Conservation (phyloP, 2,329 filamentous ascomycete species). For the Cladosporium sp. region DNA sequence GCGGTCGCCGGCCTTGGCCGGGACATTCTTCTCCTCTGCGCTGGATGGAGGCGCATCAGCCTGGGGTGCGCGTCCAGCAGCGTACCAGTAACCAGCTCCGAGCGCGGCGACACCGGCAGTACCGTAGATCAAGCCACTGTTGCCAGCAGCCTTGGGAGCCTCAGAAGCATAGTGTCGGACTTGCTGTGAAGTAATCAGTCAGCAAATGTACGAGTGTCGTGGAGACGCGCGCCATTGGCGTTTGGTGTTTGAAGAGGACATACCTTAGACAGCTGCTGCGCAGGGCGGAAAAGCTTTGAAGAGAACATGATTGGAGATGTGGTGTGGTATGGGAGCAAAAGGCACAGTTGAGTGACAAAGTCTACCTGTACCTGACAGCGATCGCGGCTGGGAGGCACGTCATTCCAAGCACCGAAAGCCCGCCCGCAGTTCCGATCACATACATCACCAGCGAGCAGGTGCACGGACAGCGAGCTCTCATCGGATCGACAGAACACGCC, state of each 20-base stretch:
- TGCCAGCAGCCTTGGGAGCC: constrained; percentile 50
- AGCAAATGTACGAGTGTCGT: constrained; percentile 14
- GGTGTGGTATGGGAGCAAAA: neutral
- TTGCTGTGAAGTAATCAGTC: constrained; percentile 42
- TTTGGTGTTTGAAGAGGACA: constrained; percentile 10
- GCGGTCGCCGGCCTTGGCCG: constrained; percentile 30
- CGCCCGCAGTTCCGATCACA: neutral
- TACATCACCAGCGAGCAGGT: neutral
- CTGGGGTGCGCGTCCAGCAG: constrained; percentile 31
- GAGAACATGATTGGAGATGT: constrained; percentile 2
- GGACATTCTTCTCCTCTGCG: constrained; percentile 36
- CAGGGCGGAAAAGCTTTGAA: constrained; percentile 38
- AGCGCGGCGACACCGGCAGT: constrained; percentile 56
- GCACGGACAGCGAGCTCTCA: neutral
- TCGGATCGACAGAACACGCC: neutral
- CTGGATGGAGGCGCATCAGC: constrained; percentile 18
- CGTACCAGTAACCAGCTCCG: constrained; percentile 54
- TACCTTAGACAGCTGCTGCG: constrained; percentile 34
- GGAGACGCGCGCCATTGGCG: neutral
- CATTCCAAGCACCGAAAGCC: neutral
- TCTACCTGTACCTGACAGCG: neutral
- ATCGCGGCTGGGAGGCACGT: neutral
- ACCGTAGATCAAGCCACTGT: constrained; percentile 58
- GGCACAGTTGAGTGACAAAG: neutral
- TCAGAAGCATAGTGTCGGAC: constrained; percentile 70